Evolutionary conservation across 1,284 basidiomycete genomes (phyloP).

Genomic region (Ceratorhiza oryzae-sativae): DNA sequence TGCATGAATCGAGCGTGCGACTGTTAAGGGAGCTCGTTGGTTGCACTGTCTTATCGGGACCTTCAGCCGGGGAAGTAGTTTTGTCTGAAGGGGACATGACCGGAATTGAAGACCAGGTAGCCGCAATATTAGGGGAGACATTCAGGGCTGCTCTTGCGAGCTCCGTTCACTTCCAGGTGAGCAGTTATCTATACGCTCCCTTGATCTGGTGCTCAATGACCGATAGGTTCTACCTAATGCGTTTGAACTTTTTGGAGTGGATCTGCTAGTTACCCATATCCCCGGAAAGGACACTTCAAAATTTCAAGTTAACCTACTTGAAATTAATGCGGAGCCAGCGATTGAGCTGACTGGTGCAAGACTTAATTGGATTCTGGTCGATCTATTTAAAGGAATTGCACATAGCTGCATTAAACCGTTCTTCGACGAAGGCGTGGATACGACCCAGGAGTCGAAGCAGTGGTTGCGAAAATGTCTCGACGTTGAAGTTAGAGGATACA

Average conservation of each 20-base stretch:
- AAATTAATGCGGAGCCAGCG: conserved; percentile 95
- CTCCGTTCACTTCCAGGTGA: conserved; percentile 86
- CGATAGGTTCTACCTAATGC: conserved; percentile 84
- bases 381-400: conserved; percentile 78
- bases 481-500: conserved; percentile 50
- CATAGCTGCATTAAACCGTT: conserved; percentile 75
- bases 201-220: conserved; percentile 24
- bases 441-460: conserved; percentile 41
- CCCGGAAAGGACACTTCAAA: conserved; percentile 28
- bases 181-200: conserved; percentile 44
- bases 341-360: conserved; percentile 92
- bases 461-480: conserved; percentile 60
- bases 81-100: conserved; percentile 62
- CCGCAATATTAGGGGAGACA: conserved; percentile 74
- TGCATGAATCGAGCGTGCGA: conserved; percentile 66
- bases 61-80: conserved; percentile 45
- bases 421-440: conserved; percentile 49
- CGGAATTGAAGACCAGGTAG: conserved; percentile 67
- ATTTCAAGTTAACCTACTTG: conserved; percentile 80
- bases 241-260: conserved; percentile 94
- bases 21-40: conserved; percentile 80
- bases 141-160: conserved; percentile 87
- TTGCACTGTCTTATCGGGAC: conserved; percentile 60
- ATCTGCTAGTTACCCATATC: conserved; percentile 78
- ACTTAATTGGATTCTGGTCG: conserved; percentile 78